Evolutionary conservation across 768 basidiomycete species (phyloP).

Genomic region (Clavulina sp.): DNA sequence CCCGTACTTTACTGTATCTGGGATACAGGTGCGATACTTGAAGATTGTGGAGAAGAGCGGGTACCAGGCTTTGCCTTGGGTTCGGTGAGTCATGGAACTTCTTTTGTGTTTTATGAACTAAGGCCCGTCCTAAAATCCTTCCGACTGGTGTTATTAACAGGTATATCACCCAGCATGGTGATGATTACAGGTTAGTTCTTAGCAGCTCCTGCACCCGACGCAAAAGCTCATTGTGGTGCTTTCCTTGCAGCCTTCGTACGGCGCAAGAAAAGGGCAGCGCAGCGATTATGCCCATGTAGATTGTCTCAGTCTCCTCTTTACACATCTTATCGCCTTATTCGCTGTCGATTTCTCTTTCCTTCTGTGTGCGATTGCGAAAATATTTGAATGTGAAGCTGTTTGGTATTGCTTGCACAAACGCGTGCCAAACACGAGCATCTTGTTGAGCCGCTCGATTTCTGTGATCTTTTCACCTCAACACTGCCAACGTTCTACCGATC

Average conservation of each 20-base stretch:
- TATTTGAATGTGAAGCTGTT: too few relatives aligned
- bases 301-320: too few relatives aligned
- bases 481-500: too few relatives aligned
- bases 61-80: constrained; percentile 93
- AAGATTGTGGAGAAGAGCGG: constrained; percentile 99
- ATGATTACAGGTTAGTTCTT: constrained; percentile 60
- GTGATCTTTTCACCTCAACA: too few relatives aligned
- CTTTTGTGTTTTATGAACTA: too few relatives aligned
- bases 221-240: background rate
- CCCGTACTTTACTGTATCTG: constrained; percentile 95
- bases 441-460: too few relatives aligned
- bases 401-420: too few relatives aligned
- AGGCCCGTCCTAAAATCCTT: background rate
- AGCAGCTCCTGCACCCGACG: background rate
- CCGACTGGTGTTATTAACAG: constrained; percentile 1
- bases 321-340: too few relatives aligned
- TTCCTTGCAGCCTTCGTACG: constrained; percentile 38
- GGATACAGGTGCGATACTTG: constrained; percentile 92
- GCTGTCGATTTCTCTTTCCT: too few relatives aligned
- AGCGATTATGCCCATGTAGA: constrained; percentile 27
- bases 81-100: constrained; percentile 27
- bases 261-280: constrained; percentile 58
- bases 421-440: too few relatives aligned
- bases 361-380: too few relatives aligned
- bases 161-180: constrained; percentile 83